A percentile compares a stretch with the other conserved stretches of the same genome.
These are phyloP conservation scores for Trichosporon sp. DNA, from an alignment of 1,284 basidiomycete genomes.

Conservation along the genomic window DNA sequence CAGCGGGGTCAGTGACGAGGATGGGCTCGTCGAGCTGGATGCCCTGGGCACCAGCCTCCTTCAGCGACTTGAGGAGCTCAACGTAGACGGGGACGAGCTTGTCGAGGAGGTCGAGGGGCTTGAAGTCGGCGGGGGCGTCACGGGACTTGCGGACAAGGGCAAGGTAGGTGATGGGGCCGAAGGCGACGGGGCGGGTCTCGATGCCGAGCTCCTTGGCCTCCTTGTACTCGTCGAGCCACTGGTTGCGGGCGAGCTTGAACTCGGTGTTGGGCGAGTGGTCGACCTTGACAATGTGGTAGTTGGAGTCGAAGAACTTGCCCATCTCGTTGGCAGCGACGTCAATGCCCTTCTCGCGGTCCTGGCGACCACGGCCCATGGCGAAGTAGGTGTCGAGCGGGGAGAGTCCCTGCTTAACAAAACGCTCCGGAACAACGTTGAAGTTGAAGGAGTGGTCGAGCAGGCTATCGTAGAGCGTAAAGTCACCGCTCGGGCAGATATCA, in stretches of 20 bases:
- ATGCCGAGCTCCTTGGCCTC: slow-evolving; percentile 91
- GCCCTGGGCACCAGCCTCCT: slow-evolving; percentile 84
- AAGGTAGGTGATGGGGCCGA: slow-evolving; percentile 95
- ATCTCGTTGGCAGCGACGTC: slow-evolving; percentile 98
- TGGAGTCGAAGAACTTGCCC: slow-evolving; percentile 99
- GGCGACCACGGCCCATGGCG: slow-evolving; percentile 96
- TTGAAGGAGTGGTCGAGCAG: slow-evolving; percentile 95
- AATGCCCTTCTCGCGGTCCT: slow-evolving; percentile 72
- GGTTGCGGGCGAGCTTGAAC: slow-evolving; percentile 95
- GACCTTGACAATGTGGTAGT: slow-evolving; percentile 99
- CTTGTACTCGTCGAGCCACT: slow-evolving; percentile 87
- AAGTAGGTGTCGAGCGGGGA: slow-evolving; percentile 93
- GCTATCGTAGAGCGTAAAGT: slow-evolving; percentile 98
- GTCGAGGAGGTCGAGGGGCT: slow-evolving; percentile 82
- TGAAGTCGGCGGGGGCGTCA: slow-evolving; percentile 77
- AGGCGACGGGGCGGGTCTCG: slow-evolving; percentile 87
- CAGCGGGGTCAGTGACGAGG: slow-evolving; percentile 84
- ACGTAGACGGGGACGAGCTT: slow-evolving; percentile 90
- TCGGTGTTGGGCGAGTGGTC: slow-evolving; percentile 88
- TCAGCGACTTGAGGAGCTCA: slow-evolving; percentile 84
- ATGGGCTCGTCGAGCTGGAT: slow-evolving; percentile 98
- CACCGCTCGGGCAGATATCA: slow-evolving; percentile 88
- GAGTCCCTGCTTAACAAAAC: slow-evolving; percentile 82
- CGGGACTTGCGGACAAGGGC: slow-evolving; percentile 86
- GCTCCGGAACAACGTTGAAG: slow-evolving; percentile 95